phyloP scores from a whole-genome alignment of 345 rosid genomes.

The Syzygium aromaticum region DNA sequence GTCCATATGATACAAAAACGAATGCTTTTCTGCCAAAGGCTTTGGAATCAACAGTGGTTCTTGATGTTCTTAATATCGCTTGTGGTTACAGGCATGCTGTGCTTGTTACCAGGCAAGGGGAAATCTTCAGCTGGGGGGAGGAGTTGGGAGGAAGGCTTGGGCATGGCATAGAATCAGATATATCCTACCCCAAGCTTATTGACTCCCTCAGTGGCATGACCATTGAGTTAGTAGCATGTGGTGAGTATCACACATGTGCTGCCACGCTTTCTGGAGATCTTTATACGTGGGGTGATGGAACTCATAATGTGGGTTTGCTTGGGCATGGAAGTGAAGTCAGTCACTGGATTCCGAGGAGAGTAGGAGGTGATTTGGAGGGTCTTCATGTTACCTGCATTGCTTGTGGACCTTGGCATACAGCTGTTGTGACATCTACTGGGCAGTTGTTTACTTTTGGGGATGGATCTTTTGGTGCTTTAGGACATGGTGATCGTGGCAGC shows the following conservation, averaged over 20 bases:
- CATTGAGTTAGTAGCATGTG: constrained; percentile 70
- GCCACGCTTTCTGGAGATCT: constrained; percentile 71
- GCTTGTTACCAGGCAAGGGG: constrained; percentile 71
- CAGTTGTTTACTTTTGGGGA: constrained; percentile 92
- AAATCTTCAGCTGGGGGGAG: constrained; percentile 90
- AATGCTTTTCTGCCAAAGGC: constrained; percentile 67
- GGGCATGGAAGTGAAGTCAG: constrained; percentile 78
- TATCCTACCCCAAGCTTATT: constrained; percentile 54
- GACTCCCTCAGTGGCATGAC: constrained; percentile 49
- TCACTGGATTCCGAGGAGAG: constrained; percentile 75
- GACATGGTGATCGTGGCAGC: constrained; percentile 69
- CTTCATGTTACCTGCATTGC: constrained; percentile 44
- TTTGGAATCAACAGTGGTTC: constrained; percentile 60
- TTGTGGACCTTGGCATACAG: constrained; percentile 93
- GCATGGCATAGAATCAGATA: constrained; percentile 55
- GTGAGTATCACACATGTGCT: constrained; percentile 85
- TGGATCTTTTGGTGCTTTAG: constrained; percentile 85
- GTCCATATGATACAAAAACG: constrained; percentile 19
- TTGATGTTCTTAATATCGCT: constrained; percentile 64
- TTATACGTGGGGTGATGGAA: constrained; percentile 91
- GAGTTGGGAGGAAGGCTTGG: constrained; percentile 88
- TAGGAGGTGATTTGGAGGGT: constrained; percentile 48
- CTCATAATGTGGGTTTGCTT: constrained; percentile 50
- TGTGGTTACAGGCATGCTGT: constrained; percentile 89
- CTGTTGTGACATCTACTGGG: constrained; percentile 60